Conservation (phyloP, 1,139 yeast species). For the Lodderomyces orthopsilosis region DNA sequence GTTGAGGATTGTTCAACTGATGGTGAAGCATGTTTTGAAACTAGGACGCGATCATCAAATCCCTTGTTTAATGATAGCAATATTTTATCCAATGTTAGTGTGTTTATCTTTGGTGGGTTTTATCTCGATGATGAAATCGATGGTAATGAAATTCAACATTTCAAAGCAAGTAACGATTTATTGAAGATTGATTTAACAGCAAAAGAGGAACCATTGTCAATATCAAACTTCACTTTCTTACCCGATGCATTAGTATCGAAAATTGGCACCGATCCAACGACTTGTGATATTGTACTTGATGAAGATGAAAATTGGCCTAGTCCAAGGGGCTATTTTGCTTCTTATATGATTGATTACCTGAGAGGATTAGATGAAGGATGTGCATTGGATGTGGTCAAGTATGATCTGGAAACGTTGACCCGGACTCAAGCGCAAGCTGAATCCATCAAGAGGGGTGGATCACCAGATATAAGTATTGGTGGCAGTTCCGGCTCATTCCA, state of each 20-base stretch:
- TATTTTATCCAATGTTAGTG: constrained; percentile 16
- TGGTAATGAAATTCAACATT: constrained; percentile 19
- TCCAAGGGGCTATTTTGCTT: constrained; percentile 44
- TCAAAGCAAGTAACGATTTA: constrained; percentile 36
- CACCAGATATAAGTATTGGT: constrained; percentile 6
- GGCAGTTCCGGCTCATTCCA: constrained; percentile 20
- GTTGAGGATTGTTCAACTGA: constrained; percentile 5
- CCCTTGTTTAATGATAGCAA: constrained; percentile 12
- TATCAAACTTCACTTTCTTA: constrained; percentile 16
- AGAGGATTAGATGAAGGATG: constrained; percentile 22
- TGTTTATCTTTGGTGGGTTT: constrained; percentile 46
- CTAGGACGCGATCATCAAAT: constrained; percentile 2
- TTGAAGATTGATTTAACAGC: constrained; percentile 34
- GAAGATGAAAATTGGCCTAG: constrained; percentile 28
- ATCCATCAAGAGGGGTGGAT: neutral
- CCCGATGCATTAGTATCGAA: constrained; percentile 23
- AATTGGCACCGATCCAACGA: constrained; percentile 11
- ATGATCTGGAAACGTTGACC: neutral
- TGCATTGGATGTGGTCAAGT: constrained; percentile 9
- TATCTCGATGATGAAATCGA: constrained; percentile 10
- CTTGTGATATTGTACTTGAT: constrained; percentile 12
- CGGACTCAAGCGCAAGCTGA: constrained; percentile 9
- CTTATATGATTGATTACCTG: constrained; percentile 25
- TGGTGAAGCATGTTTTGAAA: neutral
- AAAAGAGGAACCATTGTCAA: constrained; percentile 11